Evolutionary conservation across 345 rosid genomes (phyloP).

Genomic region (Adansonia digitata): DNA sequence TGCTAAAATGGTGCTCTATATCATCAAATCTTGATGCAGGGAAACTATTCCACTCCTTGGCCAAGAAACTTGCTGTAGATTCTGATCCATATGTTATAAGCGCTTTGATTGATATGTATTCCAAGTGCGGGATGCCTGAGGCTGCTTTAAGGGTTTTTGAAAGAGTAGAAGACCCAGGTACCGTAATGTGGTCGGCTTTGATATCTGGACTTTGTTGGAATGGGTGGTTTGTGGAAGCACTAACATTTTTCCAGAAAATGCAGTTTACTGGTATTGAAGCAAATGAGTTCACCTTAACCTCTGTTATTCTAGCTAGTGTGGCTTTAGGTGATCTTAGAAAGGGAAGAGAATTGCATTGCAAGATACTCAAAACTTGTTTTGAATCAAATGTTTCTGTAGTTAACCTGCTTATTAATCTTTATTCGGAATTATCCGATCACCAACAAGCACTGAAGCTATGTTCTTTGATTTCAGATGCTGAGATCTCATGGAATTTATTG

Average conservation of each 20-base stretch:
- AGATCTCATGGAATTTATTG: conserved; percentile 21
- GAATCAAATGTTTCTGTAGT: conserved; percentile 22
- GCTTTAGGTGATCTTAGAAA: conserved; percentile 24
- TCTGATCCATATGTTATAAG: conserved; percentile 20
- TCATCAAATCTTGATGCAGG: conserved; percentile 19
- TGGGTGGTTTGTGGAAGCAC: conserved; percentile 15
- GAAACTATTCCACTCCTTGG: conserved; percentile 17
- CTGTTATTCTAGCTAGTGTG: conserved; percentile 21
- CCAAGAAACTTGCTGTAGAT: conserved; percentile 18
- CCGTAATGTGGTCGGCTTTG: conserved; percentile 20
- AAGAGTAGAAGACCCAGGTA: conserved; percentile 11
- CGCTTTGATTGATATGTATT: conserved; percentile 28
- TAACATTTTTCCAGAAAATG: conserved; percentile 23
- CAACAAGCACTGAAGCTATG: conserved; percentile 21
- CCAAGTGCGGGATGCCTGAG: conserved; percentile 22
- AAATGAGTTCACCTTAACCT: conserved; percentile 29
- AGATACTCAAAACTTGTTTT: conserved; percentile 25
- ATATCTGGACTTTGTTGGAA: conserved; percentile 21
- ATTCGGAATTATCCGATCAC: conserved; percentile 18
- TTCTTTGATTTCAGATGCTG: conserved; percentile 17
- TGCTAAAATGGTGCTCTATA: conserved; percentile 32
- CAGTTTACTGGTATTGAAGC: conserved; percentile 22
- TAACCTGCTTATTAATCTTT: conserved; percentile 23
- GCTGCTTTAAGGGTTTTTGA: conserved; percentile 23
- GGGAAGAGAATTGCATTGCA: conserved; percentile 29